These are phyloP conservation scores for Lodderomyces jiufengensis DNA, from an alignment of 1,139 yeast species.

Conservation along the genomic window DNA sequence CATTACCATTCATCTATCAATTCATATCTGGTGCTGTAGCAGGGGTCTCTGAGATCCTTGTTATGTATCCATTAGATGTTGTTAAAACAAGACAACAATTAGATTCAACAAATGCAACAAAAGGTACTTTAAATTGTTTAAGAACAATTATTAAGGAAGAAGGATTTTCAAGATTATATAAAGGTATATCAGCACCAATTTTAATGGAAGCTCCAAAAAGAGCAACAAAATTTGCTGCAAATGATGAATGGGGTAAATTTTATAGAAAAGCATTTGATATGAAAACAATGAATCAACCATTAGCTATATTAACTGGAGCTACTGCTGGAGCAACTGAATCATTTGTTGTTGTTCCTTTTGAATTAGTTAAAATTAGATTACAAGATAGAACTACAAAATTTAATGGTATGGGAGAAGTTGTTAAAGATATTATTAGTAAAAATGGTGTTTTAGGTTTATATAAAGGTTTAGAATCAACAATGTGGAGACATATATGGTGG, in stretches of 20 bases:
- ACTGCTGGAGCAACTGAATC: slow-evolving; percentile 98
- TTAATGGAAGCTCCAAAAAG: slow-evolving; percentile 99
- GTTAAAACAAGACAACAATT: slow-evolving; percentile 97
- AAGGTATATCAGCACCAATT: slow-evolving; percentile 94
- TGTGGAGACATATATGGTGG: slow-evolving; percentile 97
- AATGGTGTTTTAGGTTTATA: slow-evolving; percentile 85
- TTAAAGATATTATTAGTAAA: slow-evolving; percentile 61
- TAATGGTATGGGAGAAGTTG: slow-evolving; percentile 83
- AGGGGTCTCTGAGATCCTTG: slow-evolving; percentile 94
- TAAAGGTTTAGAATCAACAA: slow-evolving; percentile 93
- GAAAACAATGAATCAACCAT: slow-evolving; percentile 67
- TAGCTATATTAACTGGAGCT: slow-evolving; percentile 92
- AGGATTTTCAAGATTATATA: slow-evolving; percentile 79
- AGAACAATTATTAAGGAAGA: slow-evolving; percentile 80
- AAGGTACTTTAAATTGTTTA: slow-evolving; percentile 81
- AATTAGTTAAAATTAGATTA: slow-evolving; percentile 78
- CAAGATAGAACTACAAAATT: slow-evolving; percentile 85
- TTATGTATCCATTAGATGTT: slow-evolving; percentile 97
- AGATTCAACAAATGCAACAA: slow-evolving; percentile 64
- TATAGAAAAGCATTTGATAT: slow-evolving; percentile 74
- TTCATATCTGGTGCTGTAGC: slow-evolving; percentile 95
- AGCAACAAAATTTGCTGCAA: slow-evolving; percentile 97
- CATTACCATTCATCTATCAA: slow-evolving; percentile 83
- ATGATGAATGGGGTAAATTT: slow-evolving; percentile 92
- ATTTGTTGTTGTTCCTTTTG: slow-evolving; percentile 95